A percentile compares a stretch with the other conserved stretches of the same genome.
These are phyloP conservation scores for Primulina eburnea DNA, from an alignment of 257 asterid genomes.

Conservation along the genomic window DNA sequence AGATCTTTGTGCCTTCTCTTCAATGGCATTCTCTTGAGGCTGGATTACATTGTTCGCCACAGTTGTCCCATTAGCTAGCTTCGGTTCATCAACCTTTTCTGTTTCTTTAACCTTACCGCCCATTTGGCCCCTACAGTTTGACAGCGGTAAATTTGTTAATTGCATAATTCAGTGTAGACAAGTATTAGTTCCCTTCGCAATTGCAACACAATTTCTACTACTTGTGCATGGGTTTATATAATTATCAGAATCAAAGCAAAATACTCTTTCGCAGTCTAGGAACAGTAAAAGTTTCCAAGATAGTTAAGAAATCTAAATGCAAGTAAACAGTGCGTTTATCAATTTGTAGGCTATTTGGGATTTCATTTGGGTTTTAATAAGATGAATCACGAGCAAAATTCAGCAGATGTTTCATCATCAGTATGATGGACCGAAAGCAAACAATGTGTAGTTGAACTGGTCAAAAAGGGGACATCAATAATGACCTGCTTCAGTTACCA, in stretches of 20 bases:
- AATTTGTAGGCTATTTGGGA: slow-evolving; percentile 9
- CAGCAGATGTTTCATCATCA: neutral
- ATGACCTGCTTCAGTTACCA: neutral
- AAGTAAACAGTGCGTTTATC: neutral
- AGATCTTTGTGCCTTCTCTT: slow-evolving; percentile 34
- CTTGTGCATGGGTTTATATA: neutral
- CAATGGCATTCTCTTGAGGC: slow-evolving; percentile 38
- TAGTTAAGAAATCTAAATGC: neutral
- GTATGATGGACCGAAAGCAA: neutral
- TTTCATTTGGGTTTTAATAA: neutral
- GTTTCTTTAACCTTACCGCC: slow-evolving; percentile 46
- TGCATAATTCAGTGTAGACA: neutral
- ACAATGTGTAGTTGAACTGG: neutral
- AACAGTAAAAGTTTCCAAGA: neutral
- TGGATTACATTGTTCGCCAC: slow-evolving; percentile 34
- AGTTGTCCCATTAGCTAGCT: slow-evolving; percentile 44
- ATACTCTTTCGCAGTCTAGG: neutral
- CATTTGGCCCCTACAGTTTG: slow-evolving; percentile 79
- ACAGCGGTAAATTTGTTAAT: slow-evolving; percentile 18
- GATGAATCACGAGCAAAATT: neutral
- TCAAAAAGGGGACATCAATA: neutral
- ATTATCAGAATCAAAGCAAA: slow-evolving; percentile 5
- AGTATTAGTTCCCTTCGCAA: neutral
- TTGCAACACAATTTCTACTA: neutral
- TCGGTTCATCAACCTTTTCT: slow-evolving; percentile 44